phyloP scores from a whole-genome alignment of 495 filamentous ascomycete genomes.

The Achaetomiella virescens region DNA sequence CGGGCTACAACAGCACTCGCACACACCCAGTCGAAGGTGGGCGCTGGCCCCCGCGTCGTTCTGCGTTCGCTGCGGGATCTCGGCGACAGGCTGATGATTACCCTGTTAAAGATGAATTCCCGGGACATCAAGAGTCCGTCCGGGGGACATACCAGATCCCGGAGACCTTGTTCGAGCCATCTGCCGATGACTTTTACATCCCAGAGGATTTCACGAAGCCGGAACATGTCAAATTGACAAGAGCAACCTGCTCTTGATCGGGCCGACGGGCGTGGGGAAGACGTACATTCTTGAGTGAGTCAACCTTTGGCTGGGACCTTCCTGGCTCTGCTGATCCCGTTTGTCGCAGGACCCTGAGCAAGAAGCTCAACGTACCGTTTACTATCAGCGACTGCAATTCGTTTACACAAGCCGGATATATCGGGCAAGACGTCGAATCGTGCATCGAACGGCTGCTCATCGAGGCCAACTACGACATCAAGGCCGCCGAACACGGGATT shows the following conservation, averaged over 20 bases:
- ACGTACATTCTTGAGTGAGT: constrained; percentile 80
- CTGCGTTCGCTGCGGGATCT: constrained; percentile 17
- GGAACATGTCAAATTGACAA: constrained; percentile 81
- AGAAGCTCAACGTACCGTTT: constrained; percentile 81
- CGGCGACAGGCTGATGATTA: constrained; percentile 26
- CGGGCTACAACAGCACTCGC: constrained; percentile 25
- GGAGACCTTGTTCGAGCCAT: constrained; percentile 13
- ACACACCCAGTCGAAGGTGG: constrained; percentile 47
- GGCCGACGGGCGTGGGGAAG: constrained; percentile 93
- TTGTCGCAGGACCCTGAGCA: constrained; percentile 40
- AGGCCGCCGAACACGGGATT: constrained; percentile 82
- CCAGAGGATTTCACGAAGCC: constrained; percentile 41
- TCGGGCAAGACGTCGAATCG: constrained; percentile 90
- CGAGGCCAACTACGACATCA: constrained; percentile 84
- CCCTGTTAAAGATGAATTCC: constrained; percentile 63
- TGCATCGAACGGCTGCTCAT: constrained; percentile 86
- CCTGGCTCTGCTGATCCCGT: constrained; percentile 3
- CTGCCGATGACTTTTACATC: constrained; percentile 32
- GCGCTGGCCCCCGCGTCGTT: constrained; percentile 24
- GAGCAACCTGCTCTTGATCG: constrained; percentile 88
- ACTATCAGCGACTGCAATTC: constrained; percentile 97
- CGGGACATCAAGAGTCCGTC: constrained; percentile 62
- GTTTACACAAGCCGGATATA: constrained; percentile 95
- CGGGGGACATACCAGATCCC: constrained; percentile 32
- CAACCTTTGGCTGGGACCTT: not conserved